Base-by-base conservation (phyloP, 352 stramenopile species). In the Globisporangium abappressorium region DNA sequence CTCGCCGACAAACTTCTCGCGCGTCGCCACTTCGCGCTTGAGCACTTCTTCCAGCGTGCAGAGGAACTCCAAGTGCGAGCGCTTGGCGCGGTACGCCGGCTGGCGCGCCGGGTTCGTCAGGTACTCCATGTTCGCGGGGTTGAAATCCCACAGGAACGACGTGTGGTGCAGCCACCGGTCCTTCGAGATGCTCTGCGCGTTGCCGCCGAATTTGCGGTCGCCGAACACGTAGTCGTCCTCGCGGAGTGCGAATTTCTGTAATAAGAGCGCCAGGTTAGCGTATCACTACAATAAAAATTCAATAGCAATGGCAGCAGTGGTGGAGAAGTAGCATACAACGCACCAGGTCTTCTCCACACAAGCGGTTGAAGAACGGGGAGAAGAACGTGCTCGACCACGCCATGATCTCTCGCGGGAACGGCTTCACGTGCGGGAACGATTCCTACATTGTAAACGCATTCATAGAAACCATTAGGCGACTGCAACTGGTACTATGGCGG, bases 141-240 rank as follows among this genome's bases (percentile, higher is more conserved):
- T 77, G 69, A 97, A 99, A 74, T 99, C 94, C 93, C 94, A 99
- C 15, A 99, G 73, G 77, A 99, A 99, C 61, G 91, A 98, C 24
- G 97, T 99, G 78, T 99, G 97, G 74, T 99, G 97, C 26, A 99
- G 75, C 91, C 93, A 99, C 15, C 96, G 94, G 59, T 90, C 85
- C 71, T 94, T 97, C 5, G 86, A 91, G 67, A 99, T 98, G 69
- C 86, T 95, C 75, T 99, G 97, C 18, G 97, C 97, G 76, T 99
- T 99, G 46, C 97, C 97, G 18, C 87, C 97, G 69, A 98, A 97
- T 84, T 99, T 99, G 38, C 84, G 82, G 65, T 97, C 76, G 28
- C 86, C 89, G 57, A 99, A 92, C 49, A 98, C 92, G 70, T 99
- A 99, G 80, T 99, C 97, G 72, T 99, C 94, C 75, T 99, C 97